phyloP scores from a whole-genome alignment of 805 yeast genomes.

The Tetrapisispora namnaoensis region DNA sequence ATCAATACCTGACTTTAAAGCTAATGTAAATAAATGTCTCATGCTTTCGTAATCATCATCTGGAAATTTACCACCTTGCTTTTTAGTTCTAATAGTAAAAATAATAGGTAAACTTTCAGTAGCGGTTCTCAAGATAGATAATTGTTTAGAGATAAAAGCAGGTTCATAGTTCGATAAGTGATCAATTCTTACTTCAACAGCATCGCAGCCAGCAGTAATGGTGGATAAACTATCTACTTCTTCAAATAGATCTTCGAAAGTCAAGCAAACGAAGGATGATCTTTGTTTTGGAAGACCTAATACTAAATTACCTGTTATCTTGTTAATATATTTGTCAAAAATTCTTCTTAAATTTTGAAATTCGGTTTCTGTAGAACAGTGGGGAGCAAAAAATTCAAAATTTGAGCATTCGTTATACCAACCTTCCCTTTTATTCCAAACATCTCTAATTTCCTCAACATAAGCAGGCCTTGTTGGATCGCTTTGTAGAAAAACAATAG shows the following conservation, averaged over 20 bases:
- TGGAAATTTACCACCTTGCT: conserved; percentile 79
- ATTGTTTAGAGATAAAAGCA: conserved; percentile 61
- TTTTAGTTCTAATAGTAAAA: conserved; percentile 64
- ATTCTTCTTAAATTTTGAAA: conserved; percentile 48
- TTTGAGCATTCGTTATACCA: conserved; percentile 79
- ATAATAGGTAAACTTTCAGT: conserved; percentile 63
- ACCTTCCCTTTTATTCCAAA: conserved; percentile 72
- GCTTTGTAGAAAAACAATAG: conserved; percentile 58
- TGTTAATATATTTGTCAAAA: conserved; percentile 47
- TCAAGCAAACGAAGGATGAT: conserved; percentile 65
- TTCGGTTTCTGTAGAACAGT: conserved; percentile 47
- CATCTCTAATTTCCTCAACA: conserved; percentile 65
- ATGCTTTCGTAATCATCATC: conserved; percentile 43
- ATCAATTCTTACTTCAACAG: conserved; percentile 80
- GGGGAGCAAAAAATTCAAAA: conserved; percentile 65
- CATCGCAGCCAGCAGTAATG: conserved; percentile 60
- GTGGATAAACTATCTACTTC: conserved; percentile 39
- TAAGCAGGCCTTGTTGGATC: conserved; percentile 89
- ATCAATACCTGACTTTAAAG: conserved; percentile 69
- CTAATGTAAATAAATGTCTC: conserved; percentile 45
- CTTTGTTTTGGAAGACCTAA: conserved; percentile 30
- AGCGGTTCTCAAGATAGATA: conserved; percentile 56
- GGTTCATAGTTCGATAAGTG: conserved; percentile 41
- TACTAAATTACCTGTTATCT: conserved; percentile 47
- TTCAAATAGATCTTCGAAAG: conserved; percentile 48